phyloP scores from a whole-genome alignment of 805 yeast genomes.

The Barnettozyma californica region DNA sequence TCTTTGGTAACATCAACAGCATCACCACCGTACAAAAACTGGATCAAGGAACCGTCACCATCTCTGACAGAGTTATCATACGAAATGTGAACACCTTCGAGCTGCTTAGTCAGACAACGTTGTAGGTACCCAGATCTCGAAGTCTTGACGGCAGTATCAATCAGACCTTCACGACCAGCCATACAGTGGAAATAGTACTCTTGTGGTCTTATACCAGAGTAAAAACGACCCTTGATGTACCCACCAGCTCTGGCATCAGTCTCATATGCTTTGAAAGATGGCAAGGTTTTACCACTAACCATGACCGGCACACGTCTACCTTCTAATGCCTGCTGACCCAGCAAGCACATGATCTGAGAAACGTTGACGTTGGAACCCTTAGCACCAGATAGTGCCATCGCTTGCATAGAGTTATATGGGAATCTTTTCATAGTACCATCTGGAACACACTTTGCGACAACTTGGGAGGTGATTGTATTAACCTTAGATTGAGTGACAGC shows the following conservation, averaged over 20 bases:
- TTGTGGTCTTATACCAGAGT: constrained; percentile 96
- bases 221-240: constrained; percentile 92
- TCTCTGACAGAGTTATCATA: constrained; percentile 96
- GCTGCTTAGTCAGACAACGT: constrained; percentile 95
- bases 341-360: constrained; percentile 97
- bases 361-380: constrained; percentile 98
- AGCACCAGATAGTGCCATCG: constrained; percentile 99
- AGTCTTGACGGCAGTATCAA: constrained; percentile 98
- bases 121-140: constrained; percentile 97
- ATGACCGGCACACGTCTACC: constrained; percentile 99
- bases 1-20: constrained; percentile 91
- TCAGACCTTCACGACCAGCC: constrained; percentile 99
- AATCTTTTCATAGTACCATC: constrained; percentile 92
- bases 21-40: constrained; percentile 97
- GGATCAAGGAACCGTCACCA: constrained; percentile 88
- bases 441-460: constrained; percentile 92
- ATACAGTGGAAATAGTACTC: constrained; percentile 99
- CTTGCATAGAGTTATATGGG: constrained; percentile 96
- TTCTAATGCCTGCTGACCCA: constrained; percentile 98
- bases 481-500: constrained; percentile 94
- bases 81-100: constrained; percentile 92
- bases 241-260: constrained; percentile 99
- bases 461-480: constrained; percentile 87
- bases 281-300: constrained; percentile 97
- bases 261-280: constrained; percentile 93